Conservation (phyloP, 768 basidiomycete species). For the Butyriboletus loyo region DNA sequence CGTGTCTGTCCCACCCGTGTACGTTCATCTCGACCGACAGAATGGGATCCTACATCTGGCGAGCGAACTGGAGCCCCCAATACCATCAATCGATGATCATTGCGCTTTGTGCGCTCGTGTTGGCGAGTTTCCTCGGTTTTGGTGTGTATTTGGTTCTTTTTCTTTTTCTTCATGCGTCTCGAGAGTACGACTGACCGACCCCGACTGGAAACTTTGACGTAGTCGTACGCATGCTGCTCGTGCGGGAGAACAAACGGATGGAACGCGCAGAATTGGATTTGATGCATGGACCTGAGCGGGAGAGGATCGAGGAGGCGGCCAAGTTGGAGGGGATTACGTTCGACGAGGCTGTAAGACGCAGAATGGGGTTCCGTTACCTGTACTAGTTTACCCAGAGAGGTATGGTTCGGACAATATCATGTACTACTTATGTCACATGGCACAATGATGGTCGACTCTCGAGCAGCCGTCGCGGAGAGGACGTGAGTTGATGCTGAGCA, state of each 20-base stretch:
- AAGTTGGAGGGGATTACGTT: slow-evolving; percentile 57
- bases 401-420: neutral
- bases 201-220: neutral
- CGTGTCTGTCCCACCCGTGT: neutral
- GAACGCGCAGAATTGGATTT: slow-evolving; percentile 46
- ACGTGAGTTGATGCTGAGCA: too few species aligned
- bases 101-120: slow-evolving; percentile 34
- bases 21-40: slow-evolving; percentile 26
- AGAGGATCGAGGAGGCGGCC: slow-evolving; percentile 56
- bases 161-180: too few species aligned
- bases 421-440: neutral
- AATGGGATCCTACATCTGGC: slow-evolving; percentile 64
- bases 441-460: too few species aligned
- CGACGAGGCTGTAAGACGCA: slow-evolving; percentile 55
- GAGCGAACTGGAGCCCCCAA: slow-evolving; percentile 53
- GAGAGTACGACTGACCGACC: neutral
- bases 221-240: slow-evolving; percentile 44
- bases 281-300: slow-evolving; percentile 43
- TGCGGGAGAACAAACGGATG: slow-evolving; percentile 48
- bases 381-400: slow-evolving; percentile 33
- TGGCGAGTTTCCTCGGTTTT: slow-evolving; percentile 34
- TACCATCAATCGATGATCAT: slow-evolving; percentile 66
- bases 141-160: slow-evolving; percentile 23
- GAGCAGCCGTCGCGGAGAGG: too few species aligned
- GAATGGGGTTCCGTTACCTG: slow-evolving; percentile 57